A percentile compares a stretch with the other conserved stretches of the same genome.
Evolutionary conservation across 306 rosid species (phyloP).

Genomic region (Dryas drummondii): DNA sequence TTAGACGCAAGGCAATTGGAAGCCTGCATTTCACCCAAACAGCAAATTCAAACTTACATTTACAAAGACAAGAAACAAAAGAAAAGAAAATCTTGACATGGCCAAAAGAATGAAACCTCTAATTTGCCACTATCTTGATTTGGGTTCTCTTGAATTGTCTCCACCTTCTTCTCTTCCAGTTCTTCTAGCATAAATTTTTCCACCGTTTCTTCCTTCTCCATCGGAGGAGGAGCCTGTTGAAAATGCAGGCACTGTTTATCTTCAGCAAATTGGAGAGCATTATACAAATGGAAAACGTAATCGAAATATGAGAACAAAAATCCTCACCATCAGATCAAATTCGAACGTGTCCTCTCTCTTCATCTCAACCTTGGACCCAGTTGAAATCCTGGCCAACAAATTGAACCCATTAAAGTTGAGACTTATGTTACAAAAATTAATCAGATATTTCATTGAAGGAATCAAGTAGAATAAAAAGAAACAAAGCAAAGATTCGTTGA

Average conservation of each 20-base stretch:
- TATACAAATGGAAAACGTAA: conserved; percentile 25
- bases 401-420: conserved; percentile 12
- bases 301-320: conserved; percentile 15
- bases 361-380: conserved; percentile 25
- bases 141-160: conserved; percentile 34
- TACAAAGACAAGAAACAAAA: not conserved
- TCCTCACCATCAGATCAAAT: conserved; percentile 75
- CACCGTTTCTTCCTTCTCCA: conserved; percentile 36
- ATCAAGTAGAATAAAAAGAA: not conserved
- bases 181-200: conserved; percentile 31
- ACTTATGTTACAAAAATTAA: not conserved
- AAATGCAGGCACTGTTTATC: conserved; percentile 1
- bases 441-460: conserved; percentile 8
- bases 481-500: conserved; percentile 20
- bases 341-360: conserved; percentile 46
- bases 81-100: not conserved
- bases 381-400: conserved; percentile 37
- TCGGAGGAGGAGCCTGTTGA: conserved; percentile 69
- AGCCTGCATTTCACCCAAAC: conserved; percentile 43
- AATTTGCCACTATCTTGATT: conserved; percentile 24
- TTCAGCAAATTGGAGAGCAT: conserved; percentile 33
- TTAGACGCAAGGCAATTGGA: conserved; percentile 35
- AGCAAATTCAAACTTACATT: not conserved
- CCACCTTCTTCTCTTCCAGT: conserved; percentile 34
- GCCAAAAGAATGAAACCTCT: conserved; percentile 37